Percentiles rank a stretch among this genome's conserved stretches.
Evolutionary conservation across 129 eudicot species (phyloP).

Genomic region (Apium graveolens): DNA sequence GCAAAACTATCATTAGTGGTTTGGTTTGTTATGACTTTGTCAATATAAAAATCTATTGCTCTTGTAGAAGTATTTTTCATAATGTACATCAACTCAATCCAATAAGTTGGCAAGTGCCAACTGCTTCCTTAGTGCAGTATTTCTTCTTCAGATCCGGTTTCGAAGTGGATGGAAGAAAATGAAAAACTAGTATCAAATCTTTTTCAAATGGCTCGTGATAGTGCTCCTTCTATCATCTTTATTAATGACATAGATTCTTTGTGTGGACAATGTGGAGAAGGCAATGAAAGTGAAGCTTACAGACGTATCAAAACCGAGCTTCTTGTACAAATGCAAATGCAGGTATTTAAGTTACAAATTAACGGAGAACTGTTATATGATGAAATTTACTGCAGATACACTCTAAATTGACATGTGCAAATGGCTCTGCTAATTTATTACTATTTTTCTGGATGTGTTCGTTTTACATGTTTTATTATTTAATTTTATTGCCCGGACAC

Average conservation of each 20-base stretch:
- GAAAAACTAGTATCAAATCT: constrained; percentile 95
- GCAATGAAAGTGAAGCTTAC: constrained; percentile 99
- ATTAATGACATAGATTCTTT: constrained; percentile 95
- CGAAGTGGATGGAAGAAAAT: constrained; percentile 99
- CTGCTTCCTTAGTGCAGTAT: constrained; percentile 64
- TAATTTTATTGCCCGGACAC: neutral
- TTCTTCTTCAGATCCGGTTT: constrained; percentile 94
- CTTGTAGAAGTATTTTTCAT: neutral
- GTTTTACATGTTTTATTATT: neutral
- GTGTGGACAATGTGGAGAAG: constrained; percentile 99
- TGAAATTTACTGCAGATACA: neutral
- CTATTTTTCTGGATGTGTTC: neutral
- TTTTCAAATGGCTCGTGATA: constrained; percentile 97
- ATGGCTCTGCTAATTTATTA: neutral
- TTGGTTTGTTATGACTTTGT: constrained; percentile 8
- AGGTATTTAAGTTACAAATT: constrained; percentile 38
- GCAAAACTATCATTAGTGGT: neutral
- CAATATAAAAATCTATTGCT: neutral
- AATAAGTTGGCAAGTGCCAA: constrained; percentile 74
- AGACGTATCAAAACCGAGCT: constrained; percentile 98
- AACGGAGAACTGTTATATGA: neutral
- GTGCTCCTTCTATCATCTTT: constrained; percentile 90
- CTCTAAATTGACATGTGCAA: neutral
- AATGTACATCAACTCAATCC: constrained; percentile 32
- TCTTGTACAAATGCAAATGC: constrained; percentile 99